Conservation (phyloP, 1,284 basidiomycete species). For the Leccinum idahoense region DNA sequence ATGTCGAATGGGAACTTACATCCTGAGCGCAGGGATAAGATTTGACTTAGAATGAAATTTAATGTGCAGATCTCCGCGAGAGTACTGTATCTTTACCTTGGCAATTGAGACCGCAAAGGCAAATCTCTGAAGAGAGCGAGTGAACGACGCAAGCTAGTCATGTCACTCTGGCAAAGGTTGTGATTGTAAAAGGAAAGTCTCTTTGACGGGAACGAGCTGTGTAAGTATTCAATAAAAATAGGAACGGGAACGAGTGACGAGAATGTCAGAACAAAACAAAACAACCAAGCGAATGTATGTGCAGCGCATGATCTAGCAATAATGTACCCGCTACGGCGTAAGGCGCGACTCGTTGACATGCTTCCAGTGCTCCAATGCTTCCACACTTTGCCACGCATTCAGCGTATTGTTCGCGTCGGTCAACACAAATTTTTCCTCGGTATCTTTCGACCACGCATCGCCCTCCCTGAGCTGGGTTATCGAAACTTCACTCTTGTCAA, state of each 20-base stretch:
- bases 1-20: slow-evolving; percentile 28
- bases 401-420: slow-evolving; percentile 59
- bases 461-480: slow-evolving; percentile 41
- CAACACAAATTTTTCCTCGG: slow-evolving; percentile 45
- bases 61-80: slow-evolving; percentile 22
- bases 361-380: slow-evolving; percentile 71
- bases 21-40: slow-evolving; percentile 16
- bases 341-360: slow-evolving; percentile 1
- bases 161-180: not conserved
- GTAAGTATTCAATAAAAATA: too few relatives aligned
- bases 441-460: slow-evolving; percentile 28
- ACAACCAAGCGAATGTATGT: not conserved
- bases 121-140: slow-evolving; percentile 6
- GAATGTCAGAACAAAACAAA: not conserved
- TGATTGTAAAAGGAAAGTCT: not conserved
- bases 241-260: not conserved
- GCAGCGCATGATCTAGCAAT: too few relatives aligned
- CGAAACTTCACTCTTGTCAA: slow-evolving; percentile 52
- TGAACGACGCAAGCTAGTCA: slow-evolving; percentile 17
- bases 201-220: too few relatives aligned
- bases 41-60: too few relatives aligned
- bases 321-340: too few relatives aligned
- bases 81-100: slow-evolving; percentile 17
- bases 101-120: slow-evolving; percentile 1
- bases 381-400: slow-evolving; percentile 53